Conservation (phyloP, 2,329 filamentous ascomycete species). For the Dendryphion nanum region DNA sequence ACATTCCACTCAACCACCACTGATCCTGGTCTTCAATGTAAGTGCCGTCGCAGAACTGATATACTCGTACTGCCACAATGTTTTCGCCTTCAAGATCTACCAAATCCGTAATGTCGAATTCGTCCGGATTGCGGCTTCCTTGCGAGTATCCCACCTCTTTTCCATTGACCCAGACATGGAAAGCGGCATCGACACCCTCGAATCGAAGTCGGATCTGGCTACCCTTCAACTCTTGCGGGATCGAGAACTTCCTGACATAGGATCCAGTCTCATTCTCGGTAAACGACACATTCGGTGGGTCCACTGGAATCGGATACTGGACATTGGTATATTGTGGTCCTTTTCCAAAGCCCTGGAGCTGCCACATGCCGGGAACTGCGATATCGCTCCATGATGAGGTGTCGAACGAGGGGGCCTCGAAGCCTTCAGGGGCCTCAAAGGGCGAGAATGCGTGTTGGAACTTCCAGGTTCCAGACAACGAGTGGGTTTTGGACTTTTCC, state of each 20-base stretch:
- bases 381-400: conserved; percentile 52
- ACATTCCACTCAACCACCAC: conserved; percentile 63
- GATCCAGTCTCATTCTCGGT: conserved; percentile 64
- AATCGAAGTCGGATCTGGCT: conserved; percentile 63
- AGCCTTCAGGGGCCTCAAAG: conserved; percentile 36
- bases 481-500: conserved; percentile 30
- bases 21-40: conserved; percentile 71
- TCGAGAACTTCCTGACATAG: conserved; percentile 56
- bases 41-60: conserved; percentile 67
- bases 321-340: conserved; percentile 68
- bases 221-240: conserved; percentile 52
- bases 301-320: conserved; percentile 63
- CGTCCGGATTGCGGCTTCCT: conserved; percentile 65
- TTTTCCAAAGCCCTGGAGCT: conserved; percentile 65
- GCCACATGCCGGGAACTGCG: conserved; percentile 67
- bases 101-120: conserved; percentile 63
- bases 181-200: conserved; percentile 70
- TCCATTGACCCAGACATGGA: conserved; percentile 68
- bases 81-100: conserved; percentile 52
- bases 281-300: conserved; percentile 60
- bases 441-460: conserved; percentile 39
- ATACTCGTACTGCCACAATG: conserved; percentile 62
- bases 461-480: conserved; percentile 39
- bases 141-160: conserved; percentile 65
- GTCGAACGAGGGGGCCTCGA: conserved; percentile 33